Conservation (phyloP, 352 stramenopile species). For the Phytophthora litchii region DNA sequence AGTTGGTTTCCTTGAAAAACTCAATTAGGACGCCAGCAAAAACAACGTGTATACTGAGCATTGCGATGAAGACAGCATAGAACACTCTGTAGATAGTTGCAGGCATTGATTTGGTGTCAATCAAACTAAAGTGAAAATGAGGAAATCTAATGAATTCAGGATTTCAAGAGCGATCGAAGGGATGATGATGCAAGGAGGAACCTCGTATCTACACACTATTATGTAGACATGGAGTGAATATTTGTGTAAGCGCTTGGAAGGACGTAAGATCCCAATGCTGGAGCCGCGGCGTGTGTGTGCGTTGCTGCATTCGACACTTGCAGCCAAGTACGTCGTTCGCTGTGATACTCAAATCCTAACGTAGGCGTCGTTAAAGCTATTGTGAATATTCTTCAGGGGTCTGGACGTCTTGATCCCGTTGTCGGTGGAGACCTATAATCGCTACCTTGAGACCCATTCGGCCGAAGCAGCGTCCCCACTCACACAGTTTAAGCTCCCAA, state of each 20-base stretch:
- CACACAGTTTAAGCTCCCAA: slow-evolving; percentile 51
- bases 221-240: too few relatives aligned
- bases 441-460: slow-evolving; percentile 41
- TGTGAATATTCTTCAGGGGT: slow-evolving; percentile 36
- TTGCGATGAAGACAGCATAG: neutral
- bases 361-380: neutral
- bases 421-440: slow-evolving; percentile 72
- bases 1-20: slow-evolving; percentile 7
- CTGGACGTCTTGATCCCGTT: slow-evolving; percentile 74
- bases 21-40: slow-evolving; percentile 1
- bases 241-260: too few relatives aligned
- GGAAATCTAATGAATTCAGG: neutral
- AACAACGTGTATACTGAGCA: neutral
- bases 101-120: too few relatives aligned
- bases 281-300: slow-evolving; percentile 22
- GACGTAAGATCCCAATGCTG: slow-evolving; percentile 16
- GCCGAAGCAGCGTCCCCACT: slow-evolving; percentile 38
- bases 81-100: neutral
- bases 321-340: slow-evolving; percentile 22
- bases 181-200: too few relatives aligned
- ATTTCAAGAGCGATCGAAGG: too few relatives aligned
- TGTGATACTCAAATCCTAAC: neutral
- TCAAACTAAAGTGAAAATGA: neutral
- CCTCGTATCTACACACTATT: too few relatives aligned
- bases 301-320: slow-evolving; percentile 21